A percentile compares a stretch with the other conserved stretches of the same genome.
These are phyloP conservation scores for Endocalyx cinctus DNA, from an alignment of 2,329 filamentous ascomycete species.

Conservation along the genomic window DNA sequence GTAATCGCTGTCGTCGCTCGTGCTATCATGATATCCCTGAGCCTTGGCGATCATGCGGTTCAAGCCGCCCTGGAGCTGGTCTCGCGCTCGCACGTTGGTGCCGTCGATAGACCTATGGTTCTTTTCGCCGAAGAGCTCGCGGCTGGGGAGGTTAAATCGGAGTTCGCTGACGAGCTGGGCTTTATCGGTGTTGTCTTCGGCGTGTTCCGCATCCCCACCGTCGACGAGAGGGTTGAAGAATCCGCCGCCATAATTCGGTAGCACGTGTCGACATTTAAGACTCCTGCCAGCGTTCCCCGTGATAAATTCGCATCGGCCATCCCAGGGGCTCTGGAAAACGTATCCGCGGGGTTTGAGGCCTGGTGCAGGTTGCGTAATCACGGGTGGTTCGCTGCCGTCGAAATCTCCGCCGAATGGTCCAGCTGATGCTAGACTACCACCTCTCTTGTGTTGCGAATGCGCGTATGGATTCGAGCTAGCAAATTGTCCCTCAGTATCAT, in stretches of 20 bases:
- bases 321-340: constrained; percentile 81
- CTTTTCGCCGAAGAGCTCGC: constrained; percentile 39
- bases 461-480: constrained; percentile 27
- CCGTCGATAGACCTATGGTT: constrained; percentile 35
- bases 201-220: constrained; percentile 27
- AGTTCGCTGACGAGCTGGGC: constrained; percentile 66
- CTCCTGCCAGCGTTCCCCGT: constrained; percentile 72
- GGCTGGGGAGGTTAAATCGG: constrained; percentile 77
- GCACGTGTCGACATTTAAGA: constrained; percentile 69
- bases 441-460: constrained; percentile 22
- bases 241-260: constrained; percentile 40
- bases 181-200: constrained; percentile 22
- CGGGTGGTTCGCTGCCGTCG: constrained; percentile 21
- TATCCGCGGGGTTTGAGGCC: constrained; percentile 60
- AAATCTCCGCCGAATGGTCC: constrained; percentile 28
- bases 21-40: constrained; percentile 31
- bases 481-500: constrained; percentile 10
- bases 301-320: constrained; percentile 78
- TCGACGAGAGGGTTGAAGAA: constrained; percentile 42
- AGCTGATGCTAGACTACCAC: constrained; percentile 28
- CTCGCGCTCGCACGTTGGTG: constrained; percentile 18
- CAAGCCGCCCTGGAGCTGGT: constrained; percentile 35
- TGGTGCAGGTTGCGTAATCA: constrained; percentile 39
- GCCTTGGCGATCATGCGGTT: constrained; percentile 22
- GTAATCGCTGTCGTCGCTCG: constrained; percentile 33